Conservation (phyloP, 208 protist species). For the Naegleria fowleri region DNA sequence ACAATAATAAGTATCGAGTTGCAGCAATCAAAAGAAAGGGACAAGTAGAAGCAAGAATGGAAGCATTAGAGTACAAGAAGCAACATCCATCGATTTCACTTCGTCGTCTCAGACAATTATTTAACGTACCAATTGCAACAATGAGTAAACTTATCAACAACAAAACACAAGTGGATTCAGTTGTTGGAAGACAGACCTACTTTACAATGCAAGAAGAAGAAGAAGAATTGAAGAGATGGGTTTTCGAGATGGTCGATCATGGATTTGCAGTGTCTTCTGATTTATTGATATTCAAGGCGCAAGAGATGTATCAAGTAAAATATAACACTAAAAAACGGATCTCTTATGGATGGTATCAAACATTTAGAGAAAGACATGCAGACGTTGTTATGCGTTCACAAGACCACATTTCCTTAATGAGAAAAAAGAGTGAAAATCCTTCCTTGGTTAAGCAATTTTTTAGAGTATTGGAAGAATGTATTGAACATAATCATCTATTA, state of each 20-base stretch:
- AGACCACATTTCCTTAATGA: not conserved
- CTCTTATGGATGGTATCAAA: not conserved
- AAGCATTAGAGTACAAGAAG: not conserved
- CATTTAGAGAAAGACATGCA: not conserved
- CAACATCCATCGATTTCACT: not conserved
- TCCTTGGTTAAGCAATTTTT: not conserved
- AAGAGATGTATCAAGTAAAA: not conserved
- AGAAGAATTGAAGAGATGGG: not conserved
- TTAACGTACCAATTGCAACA: not conserved
- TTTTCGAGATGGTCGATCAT: not conserved
- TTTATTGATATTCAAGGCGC: not conserved
- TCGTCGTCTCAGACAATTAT: not conserved
- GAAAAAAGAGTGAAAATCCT: not conserved
- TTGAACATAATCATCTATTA: not conserved
- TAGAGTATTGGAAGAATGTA: not conserved
- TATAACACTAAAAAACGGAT: not conserved
- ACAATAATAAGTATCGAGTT: too few relatives aligned
- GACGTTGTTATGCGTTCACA: not conserved
- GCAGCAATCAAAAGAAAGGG: not conserved
- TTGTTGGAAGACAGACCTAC: not conserved
- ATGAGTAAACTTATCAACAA: not conserved
- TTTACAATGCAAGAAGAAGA: not conserved
- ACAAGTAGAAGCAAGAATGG: not conserved
- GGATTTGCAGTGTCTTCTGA: not conserved
- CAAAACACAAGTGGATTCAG: not conserved